phyloP scores from a whole-genome alignment of 169 alveolate species.

The Eimeria acervulina region DNA sequence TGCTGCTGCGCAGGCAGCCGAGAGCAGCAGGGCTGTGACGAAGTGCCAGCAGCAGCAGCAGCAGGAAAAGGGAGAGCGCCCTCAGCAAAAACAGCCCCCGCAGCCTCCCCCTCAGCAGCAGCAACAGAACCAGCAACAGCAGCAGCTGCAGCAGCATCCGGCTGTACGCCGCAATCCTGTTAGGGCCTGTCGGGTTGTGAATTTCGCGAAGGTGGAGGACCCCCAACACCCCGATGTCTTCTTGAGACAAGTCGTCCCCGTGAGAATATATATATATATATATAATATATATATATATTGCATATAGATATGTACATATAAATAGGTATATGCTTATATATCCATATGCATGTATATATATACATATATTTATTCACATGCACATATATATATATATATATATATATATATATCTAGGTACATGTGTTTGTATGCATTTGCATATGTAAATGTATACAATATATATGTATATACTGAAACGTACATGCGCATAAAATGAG shows the following conservation, averaged over 20 bases:
- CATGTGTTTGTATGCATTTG: too few relatives aligned
- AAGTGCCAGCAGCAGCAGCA: slow-evolving; percentile 37
- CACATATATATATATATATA: too few relatives aligned
- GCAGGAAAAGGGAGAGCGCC: slow-evolving; percentile 8
- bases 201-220: not conserved
- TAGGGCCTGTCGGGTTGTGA: slow-evolving; percentile 23
- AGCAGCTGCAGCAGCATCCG: too few relatives aligned
- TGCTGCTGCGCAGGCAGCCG: too few relatives aligned
- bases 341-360: not conserved
- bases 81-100: not conserved
- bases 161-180: slow-evolving; percentile 16
- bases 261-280: not conserved
- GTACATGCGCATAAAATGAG: too few relatives aligned
- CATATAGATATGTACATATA: too few relatives aligned
- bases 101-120: too few relatives aligned
- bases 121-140: too few relatives aligned
- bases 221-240: not conserved
- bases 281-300: not conserved
- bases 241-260: not conserved
- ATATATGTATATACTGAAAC: too few relatives aligned
- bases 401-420: too few relatives aligned
- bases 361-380: not conserved
- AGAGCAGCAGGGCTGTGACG: not conserved
- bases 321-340: too few relatives aligned
- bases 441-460: too few relatives aligned